These are phyloP conservation scores for Cymbopogon citratus DNA, from an alignment of 176 grass and related monocot species.

Conservation along the genomic window DNA sequence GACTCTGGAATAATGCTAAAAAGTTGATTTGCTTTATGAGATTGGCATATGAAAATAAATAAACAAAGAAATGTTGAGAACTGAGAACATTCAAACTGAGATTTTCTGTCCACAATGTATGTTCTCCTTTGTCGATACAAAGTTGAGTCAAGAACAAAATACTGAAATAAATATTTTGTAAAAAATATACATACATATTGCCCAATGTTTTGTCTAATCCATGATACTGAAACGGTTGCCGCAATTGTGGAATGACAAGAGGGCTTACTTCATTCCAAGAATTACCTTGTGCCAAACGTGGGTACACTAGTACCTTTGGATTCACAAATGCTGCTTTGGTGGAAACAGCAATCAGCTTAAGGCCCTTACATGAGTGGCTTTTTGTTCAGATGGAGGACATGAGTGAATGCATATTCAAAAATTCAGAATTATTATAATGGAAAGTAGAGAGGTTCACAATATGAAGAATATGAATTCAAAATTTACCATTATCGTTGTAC, in stretches of 20 bases:
- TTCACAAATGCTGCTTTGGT: slow-evolving; percentile 32
- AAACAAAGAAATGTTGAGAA: background rate
- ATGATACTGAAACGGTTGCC: background rate
- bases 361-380: too few relatives aligned
- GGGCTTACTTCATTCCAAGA: slow-evolving; percentile 50
- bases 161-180: background rate
- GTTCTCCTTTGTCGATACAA: background rate
- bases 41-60: background rate
- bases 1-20: background rate
- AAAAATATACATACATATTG: background rate
- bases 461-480: too few relatives aligned
- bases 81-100: background rate
- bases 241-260: background rate
- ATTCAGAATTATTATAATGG: background rate
- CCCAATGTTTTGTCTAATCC: background rate
- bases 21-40: background rate
- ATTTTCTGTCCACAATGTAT: too few relatives aligned
- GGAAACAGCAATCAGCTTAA: too few relatives aligned
- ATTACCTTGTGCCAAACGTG: slow-evolving; percentile 64
- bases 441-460: background rate
- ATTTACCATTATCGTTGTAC: too few relatives aligned
- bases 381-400: too few relatives aligned
- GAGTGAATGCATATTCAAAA: background rate
- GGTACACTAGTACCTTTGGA: slow-evolving; percentile 70
- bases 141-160: background rate